phyloP scores from a whole-genome alignment of 768 basidiomycete genomes.

The Thelephora aurantiotincta region DNA sequence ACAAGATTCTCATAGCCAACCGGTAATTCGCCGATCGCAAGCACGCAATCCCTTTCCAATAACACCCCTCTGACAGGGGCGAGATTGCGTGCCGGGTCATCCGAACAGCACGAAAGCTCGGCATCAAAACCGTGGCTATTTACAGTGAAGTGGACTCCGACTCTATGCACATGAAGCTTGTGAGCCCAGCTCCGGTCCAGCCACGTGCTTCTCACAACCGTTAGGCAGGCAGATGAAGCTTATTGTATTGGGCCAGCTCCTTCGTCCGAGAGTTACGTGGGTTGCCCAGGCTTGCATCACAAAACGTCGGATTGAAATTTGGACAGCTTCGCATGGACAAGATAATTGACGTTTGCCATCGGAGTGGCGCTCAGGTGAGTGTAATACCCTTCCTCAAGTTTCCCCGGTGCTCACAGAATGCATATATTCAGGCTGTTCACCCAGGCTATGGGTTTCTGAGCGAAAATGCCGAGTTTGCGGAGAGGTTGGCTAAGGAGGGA shows the following conservation, averaged over 20 bases:
- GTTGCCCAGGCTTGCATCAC: constrained; percentile 15
- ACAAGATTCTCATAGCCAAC: constrained; percentile 89
- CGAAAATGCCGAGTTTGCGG: constrained; percentile 78
- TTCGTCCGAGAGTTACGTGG: constrained; percentile 78
- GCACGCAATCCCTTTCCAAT: not conserved
- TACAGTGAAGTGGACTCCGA: constrained; percentile 79
- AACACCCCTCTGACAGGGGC: constrained; percentile 34
- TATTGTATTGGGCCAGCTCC: constrained; percentile 81
- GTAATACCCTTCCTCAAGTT: not conserved
- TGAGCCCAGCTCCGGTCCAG: constrained; percentile 12
- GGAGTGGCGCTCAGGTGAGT: constrained; percentile 72
- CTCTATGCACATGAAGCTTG: constrained; percentile 73
- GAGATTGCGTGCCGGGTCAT: constrained; percentile 96
- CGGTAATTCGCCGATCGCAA: constrained; percentile 24
- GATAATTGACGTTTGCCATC: constrained; percentile 71
- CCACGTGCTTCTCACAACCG: not conserved
- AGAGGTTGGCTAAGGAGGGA: constrained; percentile 58
- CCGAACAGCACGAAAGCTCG: constrained; percentile 74
- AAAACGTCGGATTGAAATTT: not conserved
- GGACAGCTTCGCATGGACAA: constrained; percentile 71
- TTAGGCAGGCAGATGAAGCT: constrained; percentile 34
- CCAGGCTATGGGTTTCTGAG: constrained; percentile 91
- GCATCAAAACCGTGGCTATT: constrained; percentile 85
- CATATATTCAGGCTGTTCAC: constrained; percentile 58
- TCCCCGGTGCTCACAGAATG: not conserved